Evolutionary conservation across 306 rosid species (phyloP).

Genomic region (Sechiopsis laciniata): DNA sequence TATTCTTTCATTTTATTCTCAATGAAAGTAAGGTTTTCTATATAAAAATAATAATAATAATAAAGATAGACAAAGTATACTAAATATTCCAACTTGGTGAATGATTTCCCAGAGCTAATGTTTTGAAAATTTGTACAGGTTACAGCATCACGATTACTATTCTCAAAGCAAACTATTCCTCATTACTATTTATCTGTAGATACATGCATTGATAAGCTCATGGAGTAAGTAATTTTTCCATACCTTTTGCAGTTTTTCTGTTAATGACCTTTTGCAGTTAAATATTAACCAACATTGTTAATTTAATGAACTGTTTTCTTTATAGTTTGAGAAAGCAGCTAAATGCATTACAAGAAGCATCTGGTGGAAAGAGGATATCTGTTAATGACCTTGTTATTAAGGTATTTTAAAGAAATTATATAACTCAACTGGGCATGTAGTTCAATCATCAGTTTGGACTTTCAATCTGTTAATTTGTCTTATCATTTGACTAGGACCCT

Average conservation of each 20-base stretch:
- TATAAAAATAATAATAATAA: no score
- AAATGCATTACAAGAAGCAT: constrained; percentile 80
- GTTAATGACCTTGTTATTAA: constrained; percentile 89
- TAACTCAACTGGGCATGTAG: neutral
- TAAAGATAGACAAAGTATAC: neutral
- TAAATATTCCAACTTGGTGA: neutral
- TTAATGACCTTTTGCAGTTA: constrained; percentile 17
- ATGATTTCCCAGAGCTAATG: constrained; percentile 30
- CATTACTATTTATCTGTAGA: constrained; percentile 92
- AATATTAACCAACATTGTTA: constrained; percentile 19
- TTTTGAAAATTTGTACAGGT: constrained; percentile 46
- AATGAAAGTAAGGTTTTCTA: no score
- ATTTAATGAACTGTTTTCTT: constrained; percentile 16
- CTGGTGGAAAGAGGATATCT: constrained; percentile 91
- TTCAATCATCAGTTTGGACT: neutral
- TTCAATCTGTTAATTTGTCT: neutral
- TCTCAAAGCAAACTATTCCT: constrained; percentile 97
- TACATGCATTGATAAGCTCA: constrained; percentile 82
- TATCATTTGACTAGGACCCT: neutral
- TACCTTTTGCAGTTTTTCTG: constrained; percentile 15
- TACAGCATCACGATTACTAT: constrained; percentile 86
- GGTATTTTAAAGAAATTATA: constrained; percentile 40
- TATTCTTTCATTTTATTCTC: neutral
- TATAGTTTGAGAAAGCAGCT: constrained; percentile 71
- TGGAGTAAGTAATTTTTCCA: constrained; percentile 54